Evolutionary conservation across 768 basidiomycete species (phyloP).

Genomic region (Suillus subluteus): DNA sequence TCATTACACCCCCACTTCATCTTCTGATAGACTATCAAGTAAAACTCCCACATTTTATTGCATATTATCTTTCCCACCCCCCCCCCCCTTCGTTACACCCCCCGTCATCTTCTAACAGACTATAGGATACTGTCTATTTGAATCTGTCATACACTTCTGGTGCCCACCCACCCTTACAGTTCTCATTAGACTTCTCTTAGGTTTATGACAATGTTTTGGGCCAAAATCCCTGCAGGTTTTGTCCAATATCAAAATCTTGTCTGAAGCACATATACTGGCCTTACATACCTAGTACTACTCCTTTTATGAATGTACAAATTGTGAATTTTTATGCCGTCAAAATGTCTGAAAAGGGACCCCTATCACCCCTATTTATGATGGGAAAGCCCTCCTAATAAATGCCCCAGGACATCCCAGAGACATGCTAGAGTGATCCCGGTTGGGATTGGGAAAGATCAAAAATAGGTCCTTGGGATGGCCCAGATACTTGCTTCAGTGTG

Average conservation of each 20-base stretch:
- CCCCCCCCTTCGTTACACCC: too few relatives aligned
- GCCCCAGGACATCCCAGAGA: neutral
- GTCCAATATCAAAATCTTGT: neutral
- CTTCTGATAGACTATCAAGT: neutral
- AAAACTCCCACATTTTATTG: too few relatives aligned
- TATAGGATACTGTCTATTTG: too few relatives aligned
- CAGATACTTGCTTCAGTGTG: neutral
- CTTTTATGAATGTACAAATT: neutral
- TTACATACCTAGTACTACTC: neutral
- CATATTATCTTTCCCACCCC: too few relatives aligned
- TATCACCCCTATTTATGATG: neutral
- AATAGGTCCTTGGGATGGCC: neutral
- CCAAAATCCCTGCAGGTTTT: neutral
- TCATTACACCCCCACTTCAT: too few relatives aligned
- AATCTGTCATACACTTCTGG: too few relatives aligned
- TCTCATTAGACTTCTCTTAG: too few relatives aligned
- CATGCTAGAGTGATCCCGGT: neutral
- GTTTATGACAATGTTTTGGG: too few relatives aligned
- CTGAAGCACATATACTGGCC: neutral
- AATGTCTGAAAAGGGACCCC: conserved; percentile 1
- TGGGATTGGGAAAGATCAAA: neutral
- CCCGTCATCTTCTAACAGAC: too few relatives aligned
- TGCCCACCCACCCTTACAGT: too few relatives aligned
- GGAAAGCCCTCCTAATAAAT: neutral
- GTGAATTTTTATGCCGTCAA: neutral